Percentiles rank a stretch among this genome's conserved stretches.
These are phyloP conservation scores for Pseudonitzschia multistriata DNA, from an alignment of 108 stramenopile genomes.

Conservation along the genomic window DNA sequence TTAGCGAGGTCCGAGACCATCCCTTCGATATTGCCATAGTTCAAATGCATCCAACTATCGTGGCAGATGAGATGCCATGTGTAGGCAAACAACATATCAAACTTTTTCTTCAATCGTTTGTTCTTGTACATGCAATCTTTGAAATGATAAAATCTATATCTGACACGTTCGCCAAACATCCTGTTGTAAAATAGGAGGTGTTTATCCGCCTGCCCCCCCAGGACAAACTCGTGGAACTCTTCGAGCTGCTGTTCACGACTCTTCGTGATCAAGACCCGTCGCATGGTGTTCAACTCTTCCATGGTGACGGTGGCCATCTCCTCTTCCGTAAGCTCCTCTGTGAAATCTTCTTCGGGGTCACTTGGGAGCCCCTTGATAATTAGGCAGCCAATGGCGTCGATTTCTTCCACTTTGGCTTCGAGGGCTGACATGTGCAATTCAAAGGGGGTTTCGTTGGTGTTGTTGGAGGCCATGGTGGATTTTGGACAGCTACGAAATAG, in stretches of 20 bases:
- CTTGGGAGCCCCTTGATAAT: slow-evolving; percentile 23
- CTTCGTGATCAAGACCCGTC: slow-evolving; percentile 31
- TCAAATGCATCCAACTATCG: slow-evolving; percentile 40
- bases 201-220: slow-evolving; percentile 20
- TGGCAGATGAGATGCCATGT: slow-evolving; percentile 21
- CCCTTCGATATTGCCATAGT: slow-evolving; percentile 30
- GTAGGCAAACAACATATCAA: slow-evolving; percentile 39
- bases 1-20: slow-evolving; percentile 27
- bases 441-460: too few relatives aligned
- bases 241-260: slow-evolving; percentile 27
- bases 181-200: neutral
- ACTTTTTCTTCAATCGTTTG: slow-evolving; percentile 19
- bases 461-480: too few relatives aligned
- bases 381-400: slow-evolving; percentile 19
- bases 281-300: slow-evolving; percentile 30
- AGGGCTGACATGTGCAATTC: too few relatives aligned
- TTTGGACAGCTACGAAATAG: too few relatives aligned
- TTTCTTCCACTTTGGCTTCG: too few relatives aligned
- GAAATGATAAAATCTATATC: slow-evolving; percentile 32
- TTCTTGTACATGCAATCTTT: slow-evolving; percentile 4
- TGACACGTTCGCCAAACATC: neutral
- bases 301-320: slow-evolving; percentile 8
- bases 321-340: slow-evolving; percentile 18
- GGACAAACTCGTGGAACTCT: slow-evolving; percentile 20
- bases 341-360: slow-evolving; percentile 18